These are phyloP conservation scores for Saccharomyces hybrid DNA, from an alignment of 1,139 yeast genomes.

Conservation along the genomic window DNA sequence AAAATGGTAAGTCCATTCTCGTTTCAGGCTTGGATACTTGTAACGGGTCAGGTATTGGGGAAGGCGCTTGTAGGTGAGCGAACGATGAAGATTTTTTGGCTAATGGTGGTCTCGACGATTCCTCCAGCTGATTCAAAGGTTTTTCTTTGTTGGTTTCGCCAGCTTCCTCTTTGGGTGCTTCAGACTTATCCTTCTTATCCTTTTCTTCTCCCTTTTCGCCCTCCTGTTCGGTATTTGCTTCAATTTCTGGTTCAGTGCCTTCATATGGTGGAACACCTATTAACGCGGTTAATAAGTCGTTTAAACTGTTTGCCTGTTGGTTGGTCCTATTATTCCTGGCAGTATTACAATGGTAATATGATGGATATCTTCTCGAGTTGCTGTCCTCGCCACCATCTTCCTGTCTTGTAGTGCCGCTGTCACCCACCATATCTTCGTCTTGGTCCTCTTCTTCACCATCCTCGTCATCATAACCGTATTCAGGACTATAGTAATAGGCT, in stretches of 20 bases:
- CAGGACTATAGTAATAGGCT: conserved; percentile 22
- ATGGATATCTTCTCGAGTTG: conserved; percentile 5
- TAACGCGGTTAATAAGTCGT: conserved; percentile 16
- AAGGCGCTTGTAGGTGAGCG: conserved; percentile 29
- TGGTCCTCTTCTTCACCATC: conserved; percentile 14
- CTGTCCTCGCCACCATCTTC: conserved; percentile 6
- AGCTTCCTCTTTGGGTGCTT: conserved; percentile 2
- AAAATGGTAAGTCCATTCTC: conserved; percentile 38
- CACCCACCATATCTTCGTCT: conserved; percentile 2
- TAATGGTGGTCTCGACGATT: conserved; percentile 2
- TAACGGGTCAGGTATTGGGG: conserved; percentile 36
- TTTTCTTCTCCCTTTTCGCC: conserved; percentile 1
- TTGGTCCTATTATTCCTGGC: background rate
- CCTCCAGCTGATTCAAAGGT: background rate
- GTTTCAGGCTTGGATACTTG: conserved; percentile 43
- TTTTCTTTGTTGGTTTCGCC: background rate
- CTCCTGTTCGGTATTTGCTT: conserved; percentile 3
- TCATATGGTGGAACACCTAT: conserved; percentile 9
- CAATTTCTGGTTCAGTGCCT: conserved; percentile 5
- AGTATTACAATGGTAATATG: conserved; percentile 9
- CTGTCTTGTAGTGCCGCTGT: conserved; percentile 6
- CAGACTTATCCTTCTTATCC: conserved; percentile 3
- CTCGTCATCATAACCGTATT: conserved; percentile 15
- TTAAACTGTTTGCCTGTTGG: conserved; percentile 10
- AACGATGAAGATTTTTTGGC: conserved; percentile 18